phyloP scores from a whole-genome alignment of 2,329 filamentous ascomycete species.

The Elsinoe australis region DNA sequence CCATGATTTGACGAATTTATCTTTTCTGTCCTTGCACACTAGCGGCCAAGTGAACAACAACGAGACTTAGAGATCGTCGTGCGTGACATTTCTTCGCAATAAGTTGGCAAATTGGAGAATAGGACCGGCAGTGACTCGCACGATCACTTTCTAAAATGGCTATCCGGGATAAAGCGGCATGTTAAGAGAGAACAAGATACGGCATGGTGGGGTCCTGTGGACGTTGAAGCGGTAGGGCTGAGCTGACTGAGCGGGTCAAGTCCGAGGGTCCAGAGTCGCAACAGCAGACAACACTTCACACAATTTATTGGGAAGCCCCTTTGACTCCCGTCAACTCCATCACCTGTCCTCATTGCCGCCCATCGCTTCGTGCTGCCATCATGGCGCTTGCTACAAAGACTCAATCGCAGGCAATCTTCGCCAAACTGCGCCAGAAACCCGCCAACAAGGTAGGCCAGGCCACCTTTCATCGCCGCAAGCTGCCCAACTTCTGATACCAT shows the following conservation, averaged over 20 bases:
- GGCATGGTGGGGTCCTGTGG: too few relatives aligned
- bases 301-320: conserved; percentile 9
- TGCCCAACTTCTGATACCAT: conserved; percentile 23
- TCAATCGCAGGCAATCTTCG: conserved; percentile 94
- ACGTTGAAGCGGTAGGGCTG: too few relatives aligned
- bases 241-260: conserved; percentile 6
- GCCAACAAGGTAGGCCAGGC: conserved; percentile 73
- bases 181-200: too few relatives aligned
- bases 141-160: too few relatives aligned
- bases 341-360: not conserved
- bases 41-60: too few relatives aligned
- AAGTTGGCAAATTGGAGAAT: too few relatives aligned
- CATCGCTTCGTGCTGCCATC: conserved; percentile 9
- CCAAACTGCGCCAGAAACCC: conserved; percentile 88
- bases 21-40: too few relatives aligned
- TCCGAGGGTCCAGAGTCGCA: not conserved
- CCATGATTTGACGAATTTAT: too few relatives aligned
- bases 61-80: too few relatives aligned
- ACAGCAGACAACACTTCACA: conserved; percentile 8
- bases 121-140: too few relatives aligned
- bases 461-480: conserved; percentile 18
- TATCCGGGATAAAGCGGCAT: too few relatives aligned
- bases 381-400: conserved; percentile 74
- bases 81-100: too few relatives aligned
- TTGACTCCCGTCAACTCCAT: conserved; percentile 48